Base-by-base conservation (phyloP, 108 stramenopile species). In the Conticribra guillardii region DNA sequence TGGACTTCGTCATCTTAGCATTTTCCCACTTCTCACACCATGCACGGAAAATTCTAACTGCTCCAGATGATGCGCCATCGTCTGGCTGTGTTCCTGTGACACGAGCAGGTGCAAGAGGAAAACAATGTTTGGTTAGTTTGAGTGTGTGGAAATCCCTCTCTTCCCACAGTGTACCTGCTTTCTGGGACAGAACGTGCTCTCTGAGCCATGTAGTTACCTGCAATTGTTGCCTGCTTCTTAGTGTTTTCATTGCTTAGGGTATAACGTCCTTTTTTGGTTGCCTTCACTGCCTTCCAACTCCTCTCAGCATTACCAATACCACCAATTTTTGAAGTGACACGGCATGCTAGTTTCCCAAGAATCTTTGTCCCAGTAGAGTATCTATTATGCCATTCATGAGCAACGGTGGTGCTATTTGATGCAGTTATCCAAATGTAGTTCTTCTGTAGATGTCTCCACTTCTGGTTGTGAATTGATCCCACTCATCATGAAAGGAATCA, bases 131-230 rank as follows among this genome's bases (percentile, higher is more conserved):
- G 11, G 5, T 11, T 11, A 41, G 5, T 9, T 41, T 9, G 11
- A 22, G 34, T 29, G 44, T 23, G 19, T 21, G 15, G 53, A 68
- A 68, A 30, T 68, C 67, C 34, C 28, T 26, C 26, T 68, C 67
- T 18, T 56, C 67, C 54, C 26, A 57, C 54, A 68, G 47, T 27
- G 47, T 68, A 56, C 55, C 67, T 16, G 67, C 67, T 14, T 5
- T 15, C 0, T n/a, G n/a, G n/a, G n/a, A 18, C 21, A 1, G 22
- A 16, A 1, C 22, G 26, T 24, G 41, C 27, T 5, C 15, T 3
- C 50, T 52, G 1, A 0, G 19, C 28, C 4, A 18, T 22, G 26
- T 68, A 57, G 0, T 11, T 24, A 0, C 53, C 67, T 8, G 22
- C 32, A 0, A 56, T 18, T 3, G 16, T 2, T 31, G 47, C 55